phyloP scores from a whole-genome alignment of 2,329 filamentous ascomycete species.

The Nemania bipapillata region DNA sequence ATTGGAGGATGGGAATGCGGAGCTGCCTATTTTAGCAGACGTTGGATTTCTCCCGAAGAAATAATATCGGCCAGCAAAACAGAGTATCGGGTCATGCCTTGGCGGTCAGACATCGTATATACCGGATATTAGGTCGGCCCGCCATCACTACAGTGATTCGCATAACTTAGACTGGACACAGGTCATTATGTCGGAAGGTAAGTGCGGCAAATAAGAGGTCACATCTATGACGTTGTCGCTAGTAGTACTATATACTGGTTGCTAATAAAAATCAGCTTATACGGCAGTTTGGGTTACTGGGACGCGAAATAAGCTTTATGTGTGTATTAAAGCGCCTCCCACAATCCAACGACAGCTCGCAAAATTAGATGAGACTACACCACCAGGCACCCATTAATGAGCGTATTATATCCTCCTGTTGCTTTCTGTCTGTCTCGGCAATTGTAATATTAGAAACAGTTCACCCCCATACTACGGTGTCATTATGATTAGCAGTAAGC shows the following conservation, averaged over 20 bases:
- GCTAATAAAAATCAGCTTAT: neutral
- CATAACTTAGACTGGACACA: constrained; percentile 14
- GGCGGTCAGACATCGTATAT: constrained; percentile 24
- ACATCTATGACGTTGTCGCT: neutral
- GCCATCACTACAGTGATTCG: constrained; percentile 13
- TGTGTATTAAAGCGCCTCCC: neutral
- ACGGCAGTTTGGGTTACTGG: constrained; percentile 23
- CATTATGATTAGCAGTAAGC: neutral
- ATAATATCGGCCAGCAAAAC: constrained; percentile 33
- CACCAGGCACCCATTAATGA: no score
- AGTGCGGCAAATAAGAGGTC: constrained; percentile 17
- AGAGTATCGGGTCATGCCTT: constrained; percentile 17
- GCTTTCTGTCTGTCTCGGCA: neutral
- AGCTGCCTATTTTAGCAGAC: constrained; percentile 24
- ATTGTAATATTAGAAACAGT: neutral
- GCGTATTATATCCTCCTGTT: neutral
- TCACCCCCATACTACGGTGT: neutral
- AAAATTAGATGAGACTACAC: no score
- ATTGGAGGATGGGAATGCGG: constrained; percentile 28
- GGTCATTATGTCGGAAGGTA: neutral
- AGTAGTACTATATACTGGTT: neutral
- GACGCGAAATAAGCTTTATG: neutral
- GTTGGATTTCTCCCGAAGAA: constrained; percentile 28
- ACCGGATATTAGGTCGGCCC: constrained; percentile 33
- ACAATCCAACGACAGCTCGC: no score